Evolutionary conservation across 345 rosid species (phyloP), one percentile per base, ranked within the genome.

Genomic region (Carallia brachiata): DNA sequence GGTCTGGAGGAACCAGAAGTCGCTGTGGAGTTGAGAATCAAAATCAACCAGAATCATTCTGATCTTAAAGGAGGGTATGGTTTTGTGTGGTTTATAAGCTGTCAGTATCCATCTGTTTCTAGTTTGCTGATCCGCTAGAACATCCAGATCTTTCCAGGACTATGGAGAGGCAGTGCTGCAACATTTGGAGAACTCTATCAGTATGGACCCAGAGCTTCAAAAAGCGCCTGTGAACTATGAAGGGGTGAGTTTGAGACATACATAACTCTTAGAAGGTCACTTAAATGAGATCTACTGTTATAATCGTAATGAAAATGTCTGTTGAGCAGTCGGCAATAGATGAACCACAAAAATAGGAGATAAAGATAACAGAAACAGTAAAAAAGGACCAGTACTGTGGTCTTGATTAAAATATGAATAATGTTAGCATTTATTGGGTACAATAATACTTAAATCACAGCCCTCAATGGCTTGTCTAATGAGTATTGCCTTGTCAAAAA

Each of bases 51-150:
- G 80, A 86, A 72, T 75, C 98, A 95, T 75, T 71, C 90, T 6
- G 98, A 90, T 80, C 91, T 92, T 56, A 89, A 90, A 85, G 97
- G 98, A 89, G 84, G 92, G 98, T 94, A 85, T 23, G 87, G 64
- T 56, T 67, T 16, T 56, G n/a, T 69, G 36, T 57, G 23, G 39
- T 72, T 78, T 53, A 4, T 8, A 12, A 44, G 36, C 32, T 32
- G 23, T 54, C 27, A 16, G 18, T 53, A 9, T 62, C 27, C 17
- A 53, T 62, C 36, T 32, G 23, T 12, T 47, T 44, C 56, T 55
- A n/a, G 62, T 48, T 55, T 34, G 40, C 65, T 75, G 54, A 75
- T 61, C 36, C 61, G 12, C 65, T 32, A 16, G 28, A 67, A 18
- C 47, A 37, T 79, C 61, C 89, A 92, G 96, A 76, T 87, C 94